Evolutionary conservation across 1,284 basidiomycete species (phyloP), one percentile per base, ranked within the genome.

Genomic region (Xerocomus nothofagi): DNA sequence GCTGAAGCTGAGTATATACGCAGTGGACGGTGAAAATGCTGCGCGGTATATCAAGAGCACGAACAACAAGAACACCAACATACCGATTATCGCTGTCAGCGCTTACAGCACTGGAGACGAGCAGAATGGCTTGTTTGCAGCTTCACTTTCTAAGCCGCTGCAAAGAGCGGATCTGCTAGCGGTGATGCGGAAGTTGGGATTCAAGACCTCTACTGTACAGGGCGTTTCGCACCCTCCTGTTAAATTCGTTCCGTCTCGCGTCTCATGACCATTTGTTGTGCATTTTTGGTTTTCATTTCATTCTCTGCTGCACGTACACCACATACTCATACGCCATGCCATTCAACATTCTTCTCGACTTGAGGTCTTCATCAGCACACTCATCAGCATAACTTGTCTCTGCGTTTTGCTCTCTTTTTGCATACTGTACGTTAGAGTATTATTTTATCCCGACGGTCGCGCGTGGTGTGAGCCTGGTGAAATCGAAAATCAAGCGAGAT

Each of bases 1-100:
- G 18, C 42, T 54, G 49, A 57, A 12, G 17, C 20, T 24, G 36
- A 42, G 36, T n/a, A 17, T 24, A 36, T 58, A 42, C 10, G 5
- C 49, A 87, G 91, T 96, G 58, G 91, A 94, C 63, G 93, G 93
- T 37, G 92, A 96, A 71, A 87, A 89, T 57, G 93, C 93, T 36
- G 91, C 93, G 23, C 80, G 89, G 55, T 95, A 95, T 72, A 93
- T 97, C 75, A 93, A 92, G 76, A 92, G 84, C 61, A 95, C 93
- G n/a, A 90, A 91, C 65, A 91, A 91, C 74, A 90, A 85, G 75
- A 96, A 96, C 62, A 83, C 86, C 39, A 81, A 77, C 56, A 92
- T 88, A 50, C 96, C 86, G n/a, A 93, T 98, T 53, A 87, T 98
- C 47, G 92, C 95, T 47, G 84, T 97, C 44, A 91, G 88, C 63